phyloP scores from a whole-genome alignment of 148 eudicot genomes.

The Persicaria tinctoria region DNA sequence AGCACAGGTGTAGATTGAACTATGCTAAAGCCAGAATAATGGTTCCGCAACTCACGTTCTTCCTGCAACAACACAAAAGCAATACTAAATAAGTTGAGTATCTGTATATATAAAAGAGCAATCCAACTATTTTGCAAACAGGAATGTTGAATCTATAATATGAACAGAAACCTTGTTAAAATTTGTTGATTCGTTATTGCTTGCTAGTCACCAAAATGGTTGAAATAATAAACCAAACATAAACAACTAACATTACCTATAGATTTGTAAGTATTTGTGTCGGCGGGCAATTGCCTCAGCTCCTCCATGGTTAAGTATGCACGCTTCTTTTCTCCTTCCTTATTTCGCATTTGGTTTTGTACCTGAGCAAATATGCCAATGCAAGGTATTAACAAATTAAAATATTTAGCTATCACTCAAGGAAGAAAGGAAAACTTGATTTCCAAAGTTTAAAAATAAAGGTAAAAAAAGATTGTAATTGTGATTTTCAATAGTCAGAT shows the following conservation, averaged over 20 bases:
- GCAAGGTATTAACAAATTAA: background rate
- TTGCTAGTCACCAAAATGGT: background rate
- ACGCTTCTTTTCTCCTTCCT: constrained; percentile 92
- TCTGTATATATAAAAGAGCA: background rate
- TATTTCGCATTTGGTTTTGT: constrained; percentile 63
- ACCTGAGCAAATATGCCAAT: constrained; percentile 38
- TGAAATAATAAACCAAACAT: background rate
- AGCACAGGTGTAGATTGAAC: constrained; percentile 9
- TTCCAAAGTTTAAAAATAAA: background rate
- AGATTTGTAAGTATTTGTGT: constrained; percentile 90
- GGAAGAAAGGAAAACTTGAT: background rate
- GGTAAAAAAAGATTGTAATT: background rate
- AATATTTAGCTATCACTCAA: background rate
- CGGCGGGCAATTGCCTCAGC: constrained; percentile 68
- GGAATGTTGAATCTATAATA: background rate
- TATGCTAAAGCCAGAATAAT: constrained; percentile 13
- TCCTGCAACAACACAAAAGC: constrained; percentile 51
- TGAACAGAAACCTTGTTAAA: background rate
- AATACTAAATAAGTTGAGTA: constrained; percentile 2
- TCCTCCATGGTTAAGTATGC: constrained; percentile 94
- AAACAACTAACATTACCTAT: constrained; percentile 40
- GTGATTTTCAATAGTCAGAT: background rate
- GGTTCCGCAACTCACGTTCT: constrained; percentile 66
- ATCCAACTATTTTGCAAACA: background rate
- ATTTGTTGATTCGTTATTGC: background rate